Evolutionary conservation across 352 stramenopile genomes (phyloP).

Genomic region (Phytopythium boreale): DNA sequence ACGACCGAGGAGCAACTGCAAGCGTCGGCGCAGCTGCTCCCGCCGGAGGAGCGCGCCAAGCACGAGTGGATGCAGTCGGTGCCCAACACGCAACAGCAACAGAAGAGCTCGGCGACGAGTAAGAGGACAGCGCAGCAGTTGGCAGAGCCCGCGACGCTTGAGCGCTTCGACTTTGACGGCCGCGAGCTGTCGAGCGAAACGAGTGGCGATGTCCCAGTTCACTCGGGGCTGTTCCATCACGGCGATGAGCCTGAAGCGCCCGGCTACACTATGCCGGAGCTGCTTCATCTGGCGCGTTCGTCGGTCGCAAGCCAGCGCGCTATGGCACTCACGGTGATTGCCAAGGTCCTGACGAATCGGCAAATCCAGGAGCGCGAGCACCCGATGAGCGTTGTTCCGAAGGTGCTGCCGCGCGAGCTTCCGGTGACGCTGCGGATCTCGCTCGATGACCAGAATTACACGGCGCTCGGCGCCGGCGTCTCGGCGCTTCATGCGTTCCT

Average conservation of each 20-base stretch:
- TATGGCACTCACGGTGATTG: slow-evolving; percentile 58
- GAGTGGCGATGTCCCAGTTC: slow-evolving; percentile 21
- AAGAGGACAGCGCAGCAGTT: slow-evolving; percentile 13
- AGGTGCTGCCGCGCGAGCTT: slow-evolving; percentile 40
- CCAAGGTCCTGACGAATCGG: slow-evolving; percentile 55
- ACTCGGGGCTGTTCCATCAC: slow-evolving; percentile 80
- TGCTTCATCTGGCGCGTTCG: slow-evolving; percentile 68
- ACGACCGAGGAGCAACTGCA: slow-evolving; percentile 64
- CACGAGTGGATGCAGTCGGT: slow-evolving; percentile 66
- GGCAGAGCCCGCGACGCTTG: slow-evolving; percentile 29
- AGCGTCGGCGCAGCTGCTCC: slow-evolving; percentile 36
- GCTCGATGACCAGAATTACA: slow-evolving; percentile 68
- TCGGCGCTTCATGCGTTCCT: slow-evolving; percentile 54
- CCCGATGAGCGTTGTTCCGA: slow-evolving; percentile 11
- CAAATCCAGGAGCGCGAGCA: slow-evolving; percentile 13
- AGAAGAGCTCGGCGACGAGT: slow-evolving; percentile 11
- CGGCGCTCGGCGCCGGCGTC: slow-evolving; percentile 40
- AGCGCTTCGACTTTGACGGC: slow-evolving; percentile 74
- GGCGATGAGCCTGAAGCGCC: slow-evolving; percentile 66
- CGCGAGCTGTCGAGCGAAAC: slow-evolving; percentile 18
- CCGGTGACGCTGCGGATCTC: slow-evolving; percentile 49
- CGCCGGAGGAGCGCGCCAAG: slow-evolving; percentile 69
- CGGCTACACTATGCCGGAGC: slow-evolving; percentile 72
- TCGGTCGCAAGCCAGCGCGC: slow-evolving; percentile 69
- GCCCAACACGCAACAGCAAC: not conserved